These are phyloP conservation scores for Syncephalis fuscata DNA, from an alignment of 371 early-diverging fungal species.

Conservation along the genomic window DNA sequence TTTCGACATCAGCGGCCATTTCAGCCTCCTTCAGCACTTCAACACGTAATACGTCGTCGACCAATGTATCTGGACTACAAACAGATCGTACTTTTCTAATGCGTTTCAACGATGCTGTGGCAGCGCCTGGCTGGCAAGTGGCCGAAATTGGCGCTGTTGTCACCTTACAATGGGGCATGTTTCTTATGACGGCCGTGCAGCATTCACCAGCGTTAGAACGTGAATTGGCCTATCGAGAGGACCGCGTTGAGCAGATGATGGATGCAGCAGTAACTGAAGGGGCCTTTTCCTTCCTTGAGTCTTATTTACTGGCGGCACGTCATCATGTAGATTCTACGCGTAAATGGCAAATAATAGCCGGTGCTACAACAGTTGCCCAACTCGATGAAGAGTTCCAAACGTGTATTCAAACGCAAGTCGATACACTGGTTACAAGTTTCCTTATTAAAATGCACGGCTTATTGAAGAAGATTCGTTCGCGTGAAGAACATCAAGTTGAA, in stretches of 20 bases:
- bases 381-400: slow-evolving; percentile 24
- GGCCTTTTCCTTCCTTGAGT: slow-evolving; percentile 50
- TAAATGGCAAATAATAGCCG: slow-evolving; percentile 9
- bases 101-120: background rate
- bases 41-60: slow-evolving; percentile 8
- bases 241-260: slow-evolving; percentile 31
- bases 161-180: slow-evolving; percentile 51
- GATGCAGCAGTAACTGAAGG: slow-evolving; percentile 29
- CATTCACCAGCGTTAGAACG: slow-evolving; percentile 20
- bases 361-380: slow-evolving; percentile 15
- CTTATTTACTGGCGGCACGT: slow-evolving; percentile 44
- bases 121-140: slow-evolving; percentile 19
- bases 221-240: slow-evolving; percentile 29
- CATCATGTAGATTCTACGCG: slow-evolving; percentile 14
- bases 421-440: slow-evolving; percentile 20
- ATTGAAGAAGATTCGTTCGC: slow-evolving; percentile 43
- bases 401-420: slow-evolving; percentile 27
- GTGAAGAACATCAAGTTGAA: slow-evolving; percentile 38
- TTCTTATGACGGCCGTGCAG: slow-evolving; percentile 23
- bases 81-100: slow-evolving; percentile 3
- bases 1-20: slow-evolving; percentile 6
- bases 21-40: background rate
- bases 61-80: slow-evolving; percentile 7
- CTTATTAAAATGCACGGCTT: slow-evolving; percentile 31
- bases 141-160: slow-evolving; percentile 40